These are phyloP conservation scores for Bolboschoenoplectus hybrid DNA, from an alignment of 202 grass and related monocot genomes.

Conservation along the genomic window DNA sequence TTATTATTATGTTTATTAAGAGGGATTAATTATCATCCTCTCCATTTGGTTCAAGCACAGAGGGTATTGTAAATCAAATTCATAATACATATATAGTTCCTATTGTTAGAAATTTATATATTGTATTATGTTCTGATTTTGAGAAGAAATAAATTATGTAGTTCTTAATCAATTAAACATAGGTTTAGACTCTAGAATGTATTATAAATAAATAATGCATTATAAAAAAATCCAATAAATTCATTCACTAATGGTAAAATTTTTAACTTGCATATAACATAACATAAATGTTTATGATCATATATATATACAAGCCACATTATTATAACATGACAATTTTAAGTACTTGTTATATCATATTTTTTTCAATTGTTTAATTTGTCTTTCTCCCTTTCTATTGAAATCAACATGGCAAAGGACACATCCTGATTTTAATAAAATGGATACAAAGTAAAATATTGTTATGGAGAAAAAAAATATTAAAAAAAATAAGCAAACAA, in stretches of 20 bases:
- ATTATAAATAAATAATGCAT: not conserved
- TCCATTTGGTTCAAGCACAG: not conserved
- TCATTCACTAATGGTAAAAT: not conserved
- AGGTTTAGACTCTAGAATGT: too few relatives aligned
- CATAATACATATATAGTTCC: not conserved
- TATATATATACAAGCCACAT: not conserved
- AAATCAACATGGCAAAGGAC: not conserved
- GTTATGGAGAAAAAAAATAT: not conserved
- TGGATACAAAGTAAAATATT: not conserved
- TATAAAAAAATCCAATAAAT: not conserved
- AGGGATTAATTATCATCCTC: not conserved
- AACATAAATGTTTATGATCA: not conserved
- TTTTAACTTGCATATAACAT: not conserved
- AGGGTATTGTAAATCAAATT: not conserved
- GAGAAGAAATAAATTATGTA: not conserved
- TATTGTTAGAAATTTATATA: not conserved
- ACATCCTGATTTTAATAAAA: not conserved
- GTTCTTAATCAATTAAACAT: not conserved
- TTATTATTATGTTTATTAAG: not conserved
- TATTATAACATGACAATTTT: not conserved
- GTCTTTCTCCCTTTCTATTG: not conserved
- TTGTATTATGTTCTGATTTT: not conserved
- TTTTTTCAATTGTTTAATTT: not conserved
- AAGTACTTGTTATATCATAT: not conserved
- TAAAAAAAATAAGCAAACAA: slow-evolving; percentile 15